Conservation (phyloP, 495 filamentous ascomycete genomes). For the Eremomyces bilateralis region DNA sequence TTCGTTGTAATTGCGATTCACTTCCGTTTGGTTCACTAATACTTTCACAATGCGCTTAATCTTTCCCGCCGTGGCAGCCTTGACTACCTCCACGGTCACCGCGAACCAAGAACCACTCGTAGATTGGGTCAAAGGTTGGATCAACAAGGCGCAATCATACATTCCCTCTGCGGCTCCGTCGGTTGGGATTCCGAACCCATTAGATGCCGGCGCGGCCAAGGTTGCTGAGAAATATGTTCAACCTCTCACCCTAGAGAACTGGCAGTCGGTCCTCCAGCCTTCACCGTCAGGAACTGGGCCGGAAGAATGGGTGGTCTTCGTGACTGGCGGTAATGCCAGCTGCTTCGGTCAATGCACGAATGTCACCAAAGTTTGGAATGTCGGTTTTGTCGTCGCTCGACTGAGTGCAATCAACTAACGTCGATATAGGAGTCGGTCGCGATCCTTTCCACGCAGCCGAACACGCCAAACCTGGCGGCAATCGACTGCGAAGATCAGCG, state of each 20-base stretch:
- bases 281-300: no score
- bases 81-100: conserved; percentile 46
- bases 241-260: conserved; percentile 48
- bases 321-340: conserved; percentile 73
- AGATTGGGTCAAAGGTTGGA: conserved; percentile 43
- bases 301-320: conserved; percentile 61
- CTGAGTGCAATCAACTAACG: conserved; percentile 23
- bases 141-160: conserved; percentile 36
- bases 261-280: conserved; percentile 35
- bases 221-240: conserved; percentile 29
- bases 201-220: conserved; percentile 31
- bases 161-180: conserved; percentile 28
- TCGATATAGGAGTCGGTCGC: conserved; percentile 37
- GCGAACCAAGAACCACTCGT: conserved; percentile 57
- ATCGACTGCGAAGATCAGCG: conserved; percentile 61
- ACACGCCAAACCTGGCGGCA: conserved; percentile 45
- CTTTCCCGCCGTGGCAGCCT: conserved; percentile 42
- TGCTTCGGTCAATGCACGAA: conserved; percentile 45
- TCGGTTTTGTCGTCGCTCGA: conserved; percentile 13
- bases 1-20: neutral
- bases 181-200: conserved; percentile 11
- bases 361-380: conserved; percentile 34
- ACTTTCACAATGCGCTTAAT: conserved; percentile 4
- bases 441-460: conserved; percentile 41
- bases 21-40: neutral